These are phyloP conservation scores for Rhodosporidiobolus sp. DNA, from an alignment of 768 basidiomycete species.

Conservation along the genomic window DNA sequence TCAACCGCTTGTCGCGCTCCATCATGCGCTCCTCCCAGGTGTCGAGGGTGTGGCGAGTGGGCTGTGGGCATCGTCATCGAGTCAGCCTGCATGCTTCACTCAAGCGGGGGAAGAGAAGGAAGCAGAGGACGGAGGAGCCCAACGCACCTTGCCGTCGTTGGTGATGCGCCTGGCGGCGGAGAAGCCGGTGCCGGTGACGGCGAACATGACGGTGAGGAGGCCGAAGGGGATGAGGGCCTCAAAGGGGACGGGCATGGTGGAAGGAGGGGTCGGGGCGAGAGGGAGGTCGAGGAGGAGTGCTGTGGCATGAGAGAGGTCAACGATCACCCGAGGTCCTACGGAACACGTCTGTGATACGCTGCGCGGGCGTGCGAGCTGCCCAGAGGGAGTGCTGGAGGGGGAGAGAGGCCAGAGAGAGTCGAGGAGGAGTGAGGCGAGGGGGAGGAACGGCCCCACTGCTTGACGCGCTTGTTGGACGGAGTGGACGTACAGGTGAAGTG, in stretches of 20 bases:
- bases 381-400: too few species aligned
- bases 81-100: neutral
- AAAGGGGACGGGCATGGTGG: constrained; percentile 77
- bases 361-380: too few species aligned
- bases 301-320: neutral
- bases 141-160: constrained; percentile 81
- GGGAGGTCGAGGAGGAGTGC: neutral
- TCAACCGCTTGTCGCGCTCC: constrained; percentile 79
- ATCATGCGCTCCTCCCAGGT: constrained; percentile 96
- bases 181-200: constrained; percentile 80
- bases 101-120: neutral
- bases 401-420: too few species aligned
- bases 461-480: too few species aligned
- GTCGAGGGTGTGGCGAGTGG: constrained; percentile 78
- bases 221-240: constrained; percentile 96
- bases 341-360: too few species aligned
- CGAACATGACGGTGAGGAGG: constrained; percentile 56
- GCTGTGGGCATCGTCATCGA: constrained; percentile 53
- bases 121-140: too few species aligned
- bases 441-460: too few species aligned
- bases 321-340: too few species aligned
- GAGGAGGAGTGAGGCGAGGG: too few species aligned
- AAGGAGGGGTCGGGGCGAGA: neutral
- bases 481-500: too few species aligned
- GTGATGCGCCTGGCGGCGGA: constrained; percentile 72